These are phyloP conservation scores for Cladosporium sp. DNA, from an alignment of 2,329 filamentous ascomycete species.

Conservation along the genomic window DNA sequence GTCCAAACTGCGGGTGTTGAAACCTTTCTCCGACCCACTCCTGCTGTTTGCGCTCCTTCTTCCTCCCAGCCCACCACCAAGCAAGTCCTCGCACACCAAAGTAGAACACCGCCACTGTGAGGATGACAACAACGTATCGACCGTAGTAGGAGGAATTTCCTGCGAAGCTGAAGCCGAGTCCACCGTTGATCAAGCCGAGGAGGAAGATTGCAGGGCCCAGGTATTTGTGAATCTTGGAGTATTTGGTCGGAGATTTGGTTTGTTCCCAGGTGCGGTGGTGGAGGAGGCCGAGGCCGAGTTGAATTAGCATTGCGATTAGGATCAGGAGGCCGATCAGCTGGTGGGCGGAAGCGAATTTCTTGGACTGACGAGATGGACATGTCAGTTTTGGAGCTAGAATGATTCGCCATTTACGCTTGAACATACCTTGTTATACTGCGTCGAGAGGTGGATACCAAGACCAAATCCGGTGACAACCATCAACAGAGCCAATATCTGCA, in stretches of 20 bases:
- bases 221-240: constrained; percentile 58
- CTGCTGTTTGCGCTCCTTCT: not conserved
- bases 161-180: constrained; percentile 61
- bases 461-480: constrained; percentile 40
- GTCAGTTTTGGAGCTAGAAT: not conserved
- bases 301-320: constrained; percentile 52
- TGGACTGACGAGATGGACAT: constrained; percentile 11
- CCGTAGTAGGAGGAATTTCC: constrained; percentile 38
- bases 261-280: constrained; percentile 56
- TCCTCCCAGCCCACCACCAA: constrained; percentile 8
- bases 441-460: constrained; percentile 44
- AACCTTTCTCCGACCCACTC: constrained; percentile 9
- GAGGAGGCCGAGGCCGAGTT: constrained; percentile 57
- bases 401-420: not conserved
- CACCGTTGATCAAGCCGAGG: constrained; percentile 57
- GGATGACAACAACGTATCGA: not conserved
- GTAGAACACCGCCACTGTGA: constrained; percentile 7
- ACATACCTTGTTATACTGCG: constrained; percentile 33
- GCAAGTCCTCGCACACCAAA: not conserved
- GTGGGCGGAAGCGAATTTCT: constrained; percentile 41
- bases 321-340: constrained; percentile 61
- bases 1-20: constrained; percentile 7
- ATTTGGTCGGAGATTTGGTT: constrained; percentile 45
- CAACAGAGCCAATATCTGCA: constrained; percentile 40
- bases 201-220: constrained; percentile 56